phyloP scores from a whole-genome alignment of 495 filamentous ascomycete species.

The Lichenothelia convexa region DNA sequence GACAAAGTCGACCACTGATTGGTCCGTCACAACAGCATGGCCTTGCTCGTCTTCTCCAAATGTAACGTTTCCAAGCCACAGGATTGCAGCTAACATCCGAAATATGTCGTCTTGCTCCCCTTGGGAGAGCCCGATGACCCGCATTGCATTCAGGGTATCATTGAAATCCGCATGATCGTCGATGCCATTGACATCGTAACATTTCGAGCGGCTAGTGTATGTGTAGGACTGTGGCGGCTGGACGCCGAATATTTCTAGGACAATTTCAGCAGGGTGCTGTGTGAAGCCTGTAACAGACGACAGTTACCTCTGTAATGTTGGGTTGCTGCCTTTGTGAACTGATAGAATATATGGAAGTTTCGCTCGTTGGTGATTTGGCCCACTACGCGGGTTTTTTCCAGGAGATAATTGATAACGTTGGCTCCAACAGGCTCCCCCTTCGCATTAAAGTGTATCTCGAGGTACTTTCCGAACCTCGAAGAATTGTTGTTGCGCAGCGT shows the following conservation, averaged over 20 bases:
- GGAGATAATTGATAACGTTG: slow-evolving; percentile 92
- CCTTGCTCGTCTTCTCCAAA: slow-evolving; percentile 76
- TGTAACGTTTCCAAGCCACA: slow-evolving; percentile 89
- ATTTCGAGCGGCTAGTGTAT: slow-evolving; percentile 92
- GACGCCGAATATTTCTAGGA: slow-evolving; percentile 53
- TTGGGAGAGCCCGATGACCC: slow-evolving; percentile 74
- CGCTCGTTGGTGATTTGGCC: slow-evolving; percentile 90
- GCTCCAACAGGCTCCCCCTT: slow-evolving; percentile 90
- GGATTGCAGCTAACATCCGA: slow-evolving; percentile 78
- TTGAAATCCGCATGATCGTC: slow-evolving; percentile 82
- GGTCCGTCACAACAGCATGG: slow-evolving; percentile 70
- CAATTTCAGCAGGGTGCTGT: background rate
- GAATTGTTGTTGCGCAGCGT: slow-evolving; percentile 98
- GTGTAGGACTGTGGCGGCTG: slow-evolving; percentile 83
- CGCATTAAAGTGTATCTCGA: slow-evolving; percentile 91
- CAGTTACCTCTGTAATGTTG: slow-evolving; percentile 53
- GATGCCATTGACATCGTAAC: slow-evolving; percentile 80
- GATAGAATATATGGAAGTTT: slow-evolving; percentile 99
- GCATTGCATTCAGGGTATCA: slow-evolving; percentile 90
- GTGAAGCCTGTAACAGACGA: background rate
- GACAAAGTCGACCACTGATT: slow-evolving; percentile 82
- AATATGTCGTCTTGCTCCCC: slow-evolving; percentile 91
- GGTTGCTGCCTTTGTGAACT: slow-evolving; percentile 88
- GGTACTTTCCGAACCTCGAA: slow-evolving; percentile 92
- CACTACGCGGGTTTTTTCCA: slow-evolving; percentile 91